phyloP scores from a whole-genome alignment of 2,329 filamentous ascomycete genomes.

The Colletotrichum acutatum region DNA sequence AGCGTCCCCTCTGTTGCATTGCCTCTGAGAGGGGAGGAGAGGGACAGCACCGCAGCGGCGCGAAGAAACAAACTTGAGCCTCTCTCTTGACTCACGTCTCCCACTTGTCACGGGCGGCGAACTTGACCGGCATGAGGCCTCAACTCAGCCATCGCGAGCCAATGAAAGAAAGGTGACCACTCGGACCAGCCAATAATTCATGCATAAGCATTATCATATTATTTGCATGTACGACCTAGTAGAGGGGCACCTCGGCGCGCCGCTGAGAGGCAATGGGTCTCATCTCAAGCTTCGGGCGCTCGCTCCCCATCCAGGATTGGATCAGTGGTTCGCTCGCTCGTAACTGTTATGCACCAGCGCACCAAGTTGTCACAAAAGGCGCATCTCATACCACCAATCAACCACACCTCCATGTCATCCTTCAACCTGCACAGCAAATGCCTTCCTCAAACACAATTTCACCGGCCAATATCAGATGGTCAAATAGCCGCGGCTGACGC shows the following conservation, averaged over 20 bases:
- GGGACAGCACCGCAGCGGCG: background rate
- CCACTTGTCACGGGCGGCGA: constrained; percentile 3
- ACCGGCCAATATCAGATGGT: background rate
- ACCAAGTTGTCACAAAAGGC: constrained; percentile 18
- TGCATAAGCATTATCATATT: constrained; percentile 6
- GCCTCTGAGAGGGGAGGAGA: background rate
- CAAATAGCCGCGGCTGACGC: background rate
- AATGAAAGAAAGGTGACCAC: background rate
- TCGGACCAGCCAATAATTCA: background rate
- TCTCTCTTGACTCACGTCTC: constrained; percentile 29
- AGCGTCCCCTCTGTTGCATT: background rate
- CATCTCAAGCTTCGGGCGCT: constrained; percentile 5
- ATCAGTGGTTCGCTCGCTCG: constrained; percentile 1
- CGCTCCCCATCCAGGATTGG: background rate
- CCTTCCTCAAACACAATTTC: background rate
- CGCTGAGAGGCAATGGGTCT: background rate
- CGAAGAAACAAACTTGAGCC: constrained; percentile 9
- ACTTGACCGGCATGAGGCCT: constrained; percentile 9
- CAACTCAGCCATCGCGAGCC: background rate
- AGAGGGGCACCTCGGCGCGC: background rate
- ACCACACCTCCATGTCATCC: background rate
- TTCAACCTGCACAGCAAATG: background rate
- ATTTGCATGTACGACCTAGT: background rate
- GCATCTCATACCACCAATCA: constrained; percentile 26
- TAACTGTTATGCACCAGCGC: constrained; percentile 18